Evolutionary conservation across 129 eudicot genomes (phyloP), one percentile per base, ranked within the genome.

Genomic region (Ambrosia trifida): DNA sequence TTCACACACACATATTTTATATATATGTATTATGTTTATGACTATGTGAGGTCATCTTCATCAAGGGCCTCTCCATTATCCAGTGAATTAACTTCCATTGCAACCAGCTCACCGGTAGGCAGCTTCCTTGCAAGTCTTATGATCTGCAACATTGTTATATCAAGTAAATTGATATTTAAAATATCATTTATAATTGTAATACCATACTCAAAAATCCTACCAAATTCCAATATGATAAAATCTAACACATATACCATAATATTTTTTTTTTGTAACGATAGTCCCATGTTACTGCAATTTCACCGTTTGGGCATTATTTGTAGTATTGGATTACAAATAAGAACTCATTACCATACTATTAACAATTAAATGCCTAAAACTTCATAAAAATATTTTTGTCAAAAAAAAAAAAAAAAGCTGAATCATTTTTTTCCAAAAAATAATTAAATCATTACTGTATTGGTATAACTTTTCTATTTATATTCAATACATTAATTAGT

Each of bases 61-160:
- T 92, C 96, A 44, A 92, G 73, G 50, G 83, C 81, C 24, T 82
- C 98, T 64, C 80, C 91, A 7, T 82, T 72, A 38, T 84, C 87
- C 74, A 72, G 72, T 6, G 79, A 80, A 36, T 66, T 77, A 30
- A 28, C 43, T 76, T 89, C 85, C 44, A 86, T 45, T 53, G 76
- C 87, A 61, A 80, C 61, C 53, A 92, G 77, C 30, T 92, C 96
- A 1, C 96, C 98, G 2, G 95, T 85, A 16, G 98, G 98, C 80
- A 92, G 80, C 84, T 92, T 92, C 83, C 96, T 83, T 54, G 95
- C 96, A 73, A 92, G 86, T 85, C 83, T 87, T 78, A 93, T 88
- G 67, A 91, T 83, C 97, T 91, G 81, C 81, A 72, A 2, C 72
- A 78, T 70, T 43, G 54, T 35, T 58, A 17, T 8, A 62, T 70